Evolutionary conservation across 1,284 basidiomycete genomes (phyloP), one percentile per base, ranked within the genome.

Genomic region (Trametes versicolor): DNA sequence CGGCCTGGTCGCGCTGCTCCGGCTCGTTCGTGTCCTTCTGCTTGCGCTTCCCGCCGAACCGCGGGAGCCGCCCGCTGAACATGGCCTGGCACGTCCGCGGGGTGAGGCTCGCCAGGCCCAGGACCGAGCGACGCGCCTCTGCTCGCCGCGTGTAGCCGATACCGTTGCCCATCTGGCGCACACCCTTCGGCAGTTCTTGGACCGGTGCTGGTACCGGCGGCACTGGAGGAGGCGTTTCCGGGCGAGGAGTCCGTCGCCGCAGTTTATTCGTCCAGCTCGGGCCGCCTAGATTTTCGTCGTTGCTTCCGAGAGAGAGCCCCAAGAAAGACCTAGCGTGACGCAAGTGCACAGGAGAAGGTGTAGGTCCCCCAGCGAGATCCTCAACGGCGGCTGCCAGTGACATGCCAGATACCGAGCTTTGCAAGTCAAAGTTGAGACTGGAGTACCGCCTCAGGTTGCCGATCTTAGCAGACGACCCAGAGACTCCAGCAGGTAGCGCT

Each of bases 141-240:
- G 56, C 45, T 2, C 72, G 68, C n/a, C 68, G 68, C 27, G 79
- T 84, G 71, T 84, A 87, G 2, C 85, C 85, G 56, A 87, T 87
- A 12, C 86, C 86, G 51, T 79, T 79, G 19, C 86, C 86, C 50
- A 85, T 84, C 62, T 85, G 83, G 72, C 83, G 78, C 36, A 86
- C 63, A 1, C 84, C 85, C 21, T 74, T 73, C 0, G 85, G 85
- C 6, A 87, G 73, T 53, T 80, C 36, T 25, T 74, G 65, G 54
- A 72, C 58, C 10, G 64, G 60, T 15, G 55, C 27, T 19, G 59
- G 55, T 12, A 60, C 19, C 36, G 64, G n/a, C n/a, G n/a, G n/a
- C n/a, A n/a, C 23, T 36, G 50, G 54, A 39, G 55, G 55, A 34
- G 77, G 73, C 29, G 54, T 73, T 37, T 72, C 68, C 27, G 72